A percentile compares a stretch with the other conserved stretches of the same genome.
Conservation (phyloP, 75 land plant species). For the Pseudotsuga menziesii region DNA sequence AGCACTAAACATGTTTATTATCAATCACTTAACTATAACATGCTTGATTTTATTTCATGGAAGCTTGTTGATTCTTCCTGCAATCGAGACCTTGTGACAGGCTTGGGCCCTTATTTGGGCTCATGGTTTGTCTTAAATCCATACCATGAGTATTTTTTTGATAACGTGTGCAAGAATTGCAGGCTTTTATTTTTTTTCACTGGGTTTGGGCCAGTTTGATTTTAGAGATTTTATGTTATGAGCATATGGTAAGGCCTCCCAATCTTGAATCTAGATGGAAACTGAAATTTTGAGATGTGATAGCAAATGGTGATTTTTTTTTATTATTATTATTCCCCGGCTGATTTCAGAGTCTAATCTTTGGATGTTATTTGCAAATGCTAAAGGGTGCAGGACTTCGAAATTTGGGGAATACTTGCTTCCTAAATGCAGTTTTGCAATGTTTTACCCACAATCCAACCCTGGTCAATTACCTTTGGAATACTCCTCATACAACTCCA, state of each 20-base stretch:
- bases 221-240: too few relatives aligned
- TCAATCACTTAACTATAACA: too few relatives aligned
- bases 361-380: background rate
- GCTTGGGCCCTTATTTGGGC: too few relatives aligned
- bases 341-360: background rate
- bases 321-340: background rate
- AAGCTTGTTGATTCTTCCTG: too few relatives aligned
- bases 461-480: slow-evolving; percentile 31
- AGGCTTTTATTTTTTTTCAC: background rate
- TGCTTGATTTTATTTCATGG: too few relatives aligned
- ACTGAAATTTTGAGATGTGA: background rate
- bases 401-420: slow-evolving; percentile 91
- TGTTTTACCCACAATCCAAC: slow-evolving; percentile 78
- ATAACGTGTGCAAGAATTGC: background rate
- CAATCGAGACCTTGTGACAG: too few relatives aligned
- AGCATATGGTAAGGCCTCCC: too few relatives aligned
- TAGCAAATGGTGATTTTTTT: background rate
- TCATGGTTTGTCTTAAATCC: too few relatives aligned
- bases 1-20: too few relatives aligned
- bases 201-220: background rate
- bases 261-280: too few relatives aligned
- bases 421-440: slow-evolving; percentile 75
- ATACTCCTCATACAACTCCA: slow-evolving; percentile 15
- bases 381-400: slow-evolving; percentile 67
- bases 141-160: background rate